Conservation (phyloP, 1,139 yeast genomes). For the Scheffersomyces cryptocercus region DNA sequence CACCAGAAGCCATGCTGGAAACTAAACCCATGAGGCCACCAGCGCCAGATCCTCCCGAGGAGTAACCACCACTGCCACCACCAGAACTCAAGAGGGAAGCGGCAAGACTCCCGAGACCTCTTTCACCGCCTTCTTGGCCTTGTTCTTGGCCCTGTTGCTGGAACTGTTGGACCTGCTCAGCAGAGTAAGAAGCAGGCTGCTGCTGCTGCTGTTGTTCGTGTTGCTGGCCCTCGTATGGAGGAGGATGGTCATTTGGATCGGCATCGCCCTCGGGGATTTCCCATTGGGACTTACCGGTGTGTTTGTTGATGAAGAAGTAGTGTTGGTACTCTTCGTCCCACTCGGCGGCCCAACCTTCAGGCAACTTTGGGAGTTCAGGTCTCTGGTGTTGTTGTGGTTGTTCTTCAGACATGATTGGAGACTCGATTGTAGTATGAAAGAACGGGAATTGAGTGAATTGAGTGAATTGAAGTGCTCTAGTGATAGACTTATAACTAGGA, state of each 20-base stretch:
- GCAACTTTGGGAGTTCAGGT: conserved; percentile 16
- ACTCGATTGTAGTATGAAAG: too few relatives aligned
- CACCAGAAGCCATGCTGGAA: background rate
- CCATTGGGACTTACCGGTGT: conserved; percentile 28
- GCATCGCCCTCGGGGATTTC: conserved; percentile 7
- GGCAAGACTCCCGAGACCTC: background rate
- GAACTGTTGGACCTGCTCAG: background rate
- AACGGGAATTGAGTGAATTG: too few relatives aligned
- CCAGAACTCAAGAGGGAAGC: background rate
- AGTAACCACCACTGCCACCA: too few relatives aligned
- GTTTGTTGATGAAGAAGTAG: conserved; percentile 23
- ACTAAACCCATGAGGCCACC: background rate
- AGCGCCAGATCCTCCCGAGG: conserved; percentile 4
- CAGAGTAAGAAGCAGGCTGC: conserved; percentile 1
- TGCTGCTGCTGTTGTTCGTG: conserved; percentile 2
- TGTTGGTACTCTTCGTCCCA: conserved; percentile 29
- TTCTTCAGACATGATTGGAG: background rate
- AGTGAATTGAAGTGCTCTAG: too few relatives aligned
- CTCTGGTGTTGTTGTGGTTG: background rate
- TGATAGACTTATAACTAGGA: too few relatives aligned
- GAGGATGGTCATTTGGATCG: conserved; percentile 1
- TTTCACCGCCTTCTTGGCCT: background rate
- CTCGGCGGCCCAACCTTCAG: conserved; percentile 30
- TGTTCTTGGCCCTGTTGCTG: conserved; percentile 1
- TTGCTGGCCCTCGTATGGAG: conserved; percentile 1